phyloP scores from a whole-genome alignment of 2,329 filamentous ascomycete species.

The Capronia epimyces region DNA sequence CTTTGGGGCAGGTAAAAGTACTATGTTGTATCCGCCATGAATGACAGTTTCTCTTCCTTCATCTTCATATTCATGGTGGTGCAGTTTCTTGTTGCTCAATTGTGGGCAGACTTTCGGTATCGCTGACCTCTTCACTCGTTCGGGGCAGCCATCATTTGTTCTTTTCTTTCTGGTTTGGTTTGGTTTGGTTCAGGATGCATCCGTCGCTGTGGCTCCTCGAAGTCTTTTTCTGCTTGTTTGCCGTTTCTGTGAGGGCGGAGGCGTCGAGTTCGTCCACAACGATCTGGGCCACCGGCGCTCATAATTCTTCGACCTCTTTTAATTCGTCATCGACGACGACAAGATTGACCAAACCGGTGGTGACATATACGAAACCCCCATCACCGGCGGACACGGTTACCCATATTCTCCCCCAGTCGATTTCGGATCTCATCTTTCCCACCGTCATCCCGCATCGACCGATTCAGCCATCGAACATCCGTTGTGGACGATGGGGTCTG shows the following conservation, averaged over 20 bases:
- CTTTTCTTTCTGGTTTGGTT: not conserved
- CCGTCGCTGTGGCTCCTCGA: constrained; percentile 7
- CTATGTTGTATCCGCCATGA: not conserved
- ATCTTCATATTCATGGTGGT: constrained; percentile 58
- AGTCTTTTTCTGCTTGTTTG: constrained; percentile 10
- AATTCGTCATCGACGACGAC: constrained; percentile 1
- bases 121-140: constrained; percentile 11
- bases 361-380: not conserved
- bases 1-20: not conserved
- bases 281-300: not conserved
- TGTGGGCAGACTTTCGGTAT: constrained; percentile 39
- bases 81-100: constrained; percentile 59
- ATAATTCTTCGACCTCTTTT: not conserved
- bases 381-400: not conserved
- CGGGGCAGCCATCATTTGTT: not conserved
- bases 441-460: constrained; percentile 3
- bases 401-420: constrained; percentile 4
- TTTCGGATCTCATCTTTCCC: constrained; percentile 11
- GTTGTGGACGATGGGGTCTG: constrained; percentile 8
- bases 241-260: not conserved
- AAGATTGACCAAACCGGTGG: not conserved
- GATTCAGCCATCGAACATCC: constrained; percentile 6
- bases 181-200: constrained; percentile 3
- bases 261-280: constrained; percentile 1
- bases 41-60: not conserved